Evolutionary conservation across 2,329 filamentous ascomycete genomes (phyloP), one percentile per base, ranked within the genome.

Genomic region (Neoascochyta sp.): DNA sequence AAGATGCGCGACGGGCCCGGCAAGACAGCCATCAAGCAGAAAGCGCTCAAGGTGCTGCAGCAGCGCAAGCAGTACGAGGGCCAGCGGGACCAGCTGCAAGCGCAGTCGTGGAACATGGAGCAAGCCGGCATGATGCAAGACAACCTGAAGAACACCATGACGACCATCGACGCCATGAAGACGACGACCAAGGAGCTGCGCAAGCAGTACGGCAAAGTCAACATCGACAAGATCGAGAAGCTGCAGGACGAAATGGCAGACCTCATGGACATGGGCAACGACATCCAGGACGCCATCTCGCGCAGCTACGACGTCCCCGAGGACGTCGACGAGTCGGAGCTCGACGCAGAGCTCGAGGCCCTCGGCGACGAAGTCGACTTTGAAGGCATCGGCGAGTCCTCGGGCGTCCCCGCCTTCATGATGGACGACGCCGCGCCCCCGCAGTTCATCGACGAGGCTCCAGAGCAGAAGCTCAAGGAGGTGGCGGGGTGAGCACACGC

Each of bases 181-280:
- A 88, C 84, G 2, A 95, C 90, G 14, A 95, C 92, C 54, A 95
- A 95, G 69, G 83, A 87, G 54, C 75, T 98, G 43, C 81, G 81
- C 59, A 85, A 86, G 64, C 90, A 96, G 71, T 96, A 96, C 60
- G 90, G 90, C 50, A 95, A 95, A 71, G 85, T 98, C 46, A 84
- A 98, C 57, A 83, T 98, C 32, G 92, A 96, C 66, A 88, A 94
- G 74, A 96, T 98, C 52, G 92, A 98, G 74, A 75, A 83, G 48
- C 77, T 98, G 74, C 90, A 98, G 75, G 92, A 98, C 62, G 90
- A 98, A 68, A 96, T 98, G 92, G 89, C 89, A 5, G 92, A 98
- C 66, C 64, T 98, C 52, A 86, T 98, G 78, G 92, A 98, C 58
- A 82, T 95, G 39, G 90, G 92, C 3, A 96, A 96, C 64, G 92